phyloP scores from a whole-genome alignment of 352 stramenopile genomes.

The Phytophthora melonis region DNA sequence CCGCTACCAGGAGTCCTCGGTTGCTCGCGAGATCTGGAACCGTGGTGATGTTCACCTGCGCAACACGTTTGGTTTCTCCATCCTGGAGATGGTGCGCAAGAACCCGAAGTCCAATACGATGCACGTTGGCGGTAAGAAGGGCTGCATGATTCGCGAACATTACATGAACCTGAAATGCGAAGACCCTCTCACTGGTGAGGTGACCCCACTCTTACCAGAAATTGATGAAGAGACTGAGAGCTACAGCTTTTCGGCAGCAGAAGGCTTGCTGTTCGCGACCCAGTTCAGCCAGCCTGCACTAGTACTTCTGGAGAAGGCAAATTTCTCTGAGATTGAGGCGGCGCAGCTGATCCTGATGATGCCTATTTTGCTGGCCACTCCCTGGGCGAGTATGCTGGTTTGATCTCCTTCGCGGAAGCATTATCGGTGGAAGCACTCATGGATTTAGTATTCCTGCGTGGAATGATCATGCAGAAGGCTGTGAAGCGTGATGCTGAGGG shows the following conservation, averaged over 20 bases:
- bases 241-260: slow-evolving; percentile 81
- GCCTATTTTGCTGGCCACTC: slow-evolving; percentile 83
- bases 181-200: slow-evolving; percentile 61
- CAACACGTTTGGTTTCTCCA: slow-evolving; percentile 88
- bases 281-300: slow-evolving; percentile 86
- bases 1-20: slow-evolving; percentile 73
- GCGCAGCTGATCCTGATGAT: slow-evolving; percentile 70
- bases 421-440: slow-evolving; percentile 78
- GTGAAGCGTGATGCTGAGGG: slow-evolving; percentile 65
- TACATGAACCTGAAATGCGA: slow-evolving; percentile 84
- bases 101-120: slow-evolving; percentile 88
- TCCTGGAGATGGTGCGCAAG: slow-evolving; percentile 88
- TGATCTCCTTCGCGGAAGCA: slow-evolving; percentile 75
- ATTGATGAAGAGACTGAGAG: slow-evolving; percentile 87
- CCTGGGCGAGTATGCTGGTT: slow-evolving; percentile 82
- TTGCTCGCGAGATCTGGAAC: slow-evolving; percentile 86
- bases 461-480: slow-evolving; percentile 71
- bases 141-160: slow-evolving; percentile 84
- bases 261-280: slow-evolving; percentile 84
- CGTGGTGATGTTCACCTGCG: slow-evolving; percentile 75
- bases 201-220: slow-evolving; percentile 80
- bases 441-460: slow-evolving; percentile 83
- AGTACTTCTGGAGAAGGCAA: slow-evolving; percentile 82
- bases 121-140: slow-evolving; percentile 87
- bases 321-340: slow-evolving; percentile 76